Evolutionary conservation across 768 basidiomycete genomes (phyloP).

Genomic region (Amanita polypyramis): DNA sequence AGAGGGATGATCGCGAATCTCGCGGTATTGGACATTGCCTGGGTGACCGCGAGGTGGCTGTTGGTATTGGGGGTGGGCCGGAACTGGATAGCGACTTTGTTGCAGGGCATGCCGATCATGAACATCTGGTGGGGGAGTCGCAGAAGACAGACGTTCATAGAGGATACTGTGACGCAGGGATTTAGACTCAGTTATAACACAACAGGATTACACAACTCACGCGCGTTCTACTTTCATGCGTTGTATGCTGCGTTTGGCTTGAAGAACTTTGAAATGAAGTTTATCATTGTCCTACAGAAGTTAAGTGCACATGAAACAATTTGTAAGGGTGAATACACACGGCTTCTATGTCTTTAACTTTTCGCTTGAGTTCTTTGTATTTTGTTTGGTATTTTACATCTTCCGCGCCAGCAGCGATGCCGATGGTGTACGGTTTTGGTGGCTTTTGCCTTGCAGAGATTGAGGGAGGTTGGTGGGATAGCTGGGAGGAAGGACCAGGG

Average conservation of each 20-base stretch:
- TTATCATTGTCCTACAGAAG: conserved; percentile 75
- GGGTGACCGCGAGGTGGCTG: conserved; percentile 24
- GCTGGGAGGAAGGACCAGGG: conserved; percentile 33
- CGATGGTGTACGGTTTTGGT: conserved; percentile 39
- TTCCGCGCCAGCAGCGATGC: conserved; percentile 71
- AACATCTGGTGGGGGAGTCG: conserved; percentile 45
- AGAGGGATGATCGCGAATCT: conserved; percentile 28
- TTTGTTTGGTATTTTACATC: conserved; percentile 82
- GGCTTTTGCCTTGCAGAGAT: conserved; percentile 37
- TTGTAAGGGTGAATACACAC: conserved; percentile 32
- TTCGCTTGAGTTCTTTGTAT: conserved; percentile 81
- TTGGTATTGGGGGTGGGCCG: conserved; percentile 26
- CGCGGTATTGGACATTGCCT: conserved; percentile 23
- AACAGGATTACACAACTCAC: conserved; percentile 37
- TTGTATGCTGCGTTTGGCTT: conserved; percentile 75
- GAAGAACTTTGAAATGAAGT: conserved; percentile 69
- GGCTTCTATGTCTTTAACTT: conserved; percentile 78
- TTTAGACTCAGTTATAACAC: conserved; percentile 8
- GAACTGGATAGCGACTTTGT: conserved; percentile 20
- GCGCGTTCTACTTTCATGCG: conserved; percentile 83
- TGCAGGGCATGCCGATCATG: conserved; percentile 28
- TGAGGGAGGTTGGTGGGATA: conserved; percentile 14
- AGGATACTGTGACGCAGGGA: conserved; percentile 35
- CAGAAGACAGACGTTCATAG: conserved; percentile 64
- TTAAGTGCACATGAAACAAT: not conserved